Conservation (phyloP, 257 asterid genomes). For the Nicotiana otophora region DNA sequence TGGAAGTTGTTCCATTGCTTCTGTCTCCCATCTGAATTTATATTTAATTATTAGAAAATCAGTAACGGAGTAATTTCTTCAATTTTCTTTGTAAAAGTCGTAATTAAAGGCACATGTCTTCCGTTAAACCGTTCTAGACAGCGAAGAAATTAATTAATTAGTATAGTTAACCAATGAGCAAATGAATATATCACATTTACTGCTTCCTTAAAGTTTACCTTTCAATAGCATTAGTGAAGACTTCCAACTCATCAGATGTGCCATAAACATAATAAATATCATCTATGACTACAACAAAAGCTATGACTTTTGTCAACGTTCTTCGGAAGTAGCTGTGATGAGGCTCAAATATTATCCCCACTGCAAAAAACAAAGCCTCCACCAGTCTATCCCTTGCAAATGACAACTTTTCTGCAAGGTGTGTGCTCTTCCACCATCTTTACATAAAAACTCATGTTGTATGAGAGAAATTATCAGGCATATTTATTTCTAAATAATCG, state of each 20-base stretch:
- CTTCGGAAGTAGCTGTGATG: background rate
- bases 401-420: conserved; percentile 3
- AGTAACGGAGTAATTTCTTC: too few relatives aligned
- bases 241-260: conserved; percentile 19
- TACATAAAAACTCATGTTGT: background rate
- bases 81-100: too few relatives aligned
- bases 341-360: conserved; percentile 7
- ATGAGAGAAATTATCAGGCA: background rate
- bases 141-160: too few relatives aligned
- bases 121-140: too few relatives aligned
- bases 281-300: conserved; percentile 9
- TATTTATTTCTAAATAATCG: too few relatives aligned
- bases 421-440: conserved; percentile 16
- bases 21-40: conserved; percentile 20
- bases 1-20: conserved; percentile 19
- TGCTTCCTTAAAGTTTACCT: conserved; percentile 17
- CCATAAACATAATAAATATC: conserved; percentile 17
- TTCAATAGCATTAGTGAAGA: conserved; percentile 26
- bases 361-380: conserved; percentile 6
- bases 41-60: too few relatives aligned
- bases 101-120: too few relatives aligned
- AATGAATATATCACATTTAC: too few relatives aligned
- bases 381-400: conserved; percentile 15
- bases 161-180: too few relatives aligned
- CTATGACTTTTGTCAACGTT: conserved; percentile 18